Evolutionary conservation across 148 eudicot species (phyloP), one percentile per base, ranked within the genome.

Genomic region (Silene conica): DNA sequence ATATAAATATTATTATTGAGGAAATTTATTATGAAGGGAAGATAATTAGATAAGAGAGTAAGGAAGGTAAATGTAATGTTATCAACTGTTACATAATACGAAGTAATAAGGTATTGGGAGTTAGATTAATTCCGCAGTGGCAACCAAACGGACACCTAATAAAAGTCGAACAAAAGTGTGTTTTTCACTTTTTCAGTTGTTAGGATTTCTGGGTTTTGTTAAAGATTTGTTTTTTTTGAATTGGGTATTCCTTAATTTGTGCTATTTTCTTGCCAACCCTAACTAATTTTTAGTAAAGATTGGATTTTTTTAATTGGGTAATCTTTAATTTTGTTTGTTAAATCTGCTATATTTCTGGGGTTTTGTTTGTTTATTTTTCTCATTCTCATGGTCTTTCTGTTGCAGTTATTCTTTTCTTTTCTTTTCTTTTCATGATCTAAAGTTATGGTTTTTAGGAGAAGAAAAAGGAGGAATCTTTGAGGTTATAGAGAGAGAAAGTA

Each of bases 181-280:
- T 86, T 85, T 85, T n/a, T n/a, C n/a, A n/a, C n/a, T n/a, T n/a
- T n/a, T 80, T 80, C 77, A 75, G 78, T 76, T 72, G 82, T 70
- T 81, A 76, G 71, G 73, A 82, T 74, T 83, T 84, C 1, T 81
- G 84, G 83, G 77, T 74, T 84, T 83, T 90, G 83, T 73, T 73
- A 57, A 48, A 11, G 6, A 7, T 59, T 20, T 8, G 11, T 22
- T 59, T 59, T 59, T 64, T 16, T 73, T 76, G 62, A 50, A 7
- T 50, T 50, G 55, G 55, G 55, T 50, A 50, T 13, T 15, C 55
- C 55, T 50, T 9, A 50, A 12, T 50, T 59, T 70, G 74, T 18
- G 19, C 43, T 48, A 46, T n/a, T 60, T 71, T 80, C 71, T 41
- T 43, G 80, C 77, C 25, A 70, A 81, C 73, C 80, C 80, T 74